A percentile compares a stretch with the other conserved stretches of the same genome.
Evolutionary conservation across 148 eudicot species (phyloP).

Genomic region (Vaccinium macrocarpon): DNA sequence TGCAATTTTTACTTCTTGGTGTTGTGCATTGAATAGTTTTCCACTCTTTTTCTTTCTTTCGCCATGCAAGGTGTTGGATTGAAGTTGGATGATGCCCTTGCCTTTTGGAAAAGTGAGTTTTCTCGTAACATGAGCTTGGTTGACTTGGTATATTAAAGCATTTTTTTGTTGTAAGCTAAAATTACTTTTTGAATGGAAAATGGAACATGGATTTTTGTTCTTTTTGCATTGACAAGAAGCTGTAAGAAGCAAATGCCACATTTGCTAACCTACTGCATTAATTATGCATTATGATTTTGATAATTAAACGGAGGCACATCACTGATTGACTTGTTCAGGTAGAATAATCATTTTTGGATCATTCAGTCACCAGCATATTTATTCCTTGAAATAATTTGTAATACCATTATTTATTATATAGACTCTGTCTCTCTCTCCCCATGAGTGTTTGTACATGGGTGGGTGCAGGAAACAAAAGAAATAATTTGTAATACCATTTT

Average conservation of each 20-base stretch:
- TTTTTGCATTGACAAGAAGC: conserved; percentile 6
- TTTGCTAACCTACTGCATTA: background rate
- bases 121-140: conserved; percentile 60
- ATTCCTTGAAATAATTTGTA: background rate
- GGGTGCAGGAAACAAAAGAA: too few species aligned
- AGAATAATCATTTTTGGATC: background rate
- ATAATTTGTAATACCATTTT: background rate
- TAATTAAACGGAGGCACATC: background rate
- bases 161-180: background rate
- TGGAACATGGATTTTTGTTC: background rate
- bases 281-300: background rate
- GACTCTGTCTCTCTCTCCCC: background rate
- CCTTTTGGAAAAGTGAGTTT: conserved; percentile 95
- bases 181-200: background rate
- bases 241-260: background rate
- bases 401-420: background rate
- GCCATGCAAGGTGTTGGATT: conserved; percentile 83
- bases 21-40: conserved; percentile 1
- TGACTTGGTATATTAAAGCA: background rate
- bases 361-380: background rate
- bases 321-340: background rate
- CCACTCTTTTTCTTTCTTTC: conserved; percentile 1
- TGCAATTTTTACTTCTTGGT: background rate
- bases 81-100: conserved; percentile 94
- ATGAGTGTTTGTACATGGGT: background rate